Percentiles rank a stretch among this genome's conserved stretches.
Evolutionary conservation across 2,329 filamentous ascomycete genomes (phyloP).

Genomic region (Colletotrichum sp.): DNA sequence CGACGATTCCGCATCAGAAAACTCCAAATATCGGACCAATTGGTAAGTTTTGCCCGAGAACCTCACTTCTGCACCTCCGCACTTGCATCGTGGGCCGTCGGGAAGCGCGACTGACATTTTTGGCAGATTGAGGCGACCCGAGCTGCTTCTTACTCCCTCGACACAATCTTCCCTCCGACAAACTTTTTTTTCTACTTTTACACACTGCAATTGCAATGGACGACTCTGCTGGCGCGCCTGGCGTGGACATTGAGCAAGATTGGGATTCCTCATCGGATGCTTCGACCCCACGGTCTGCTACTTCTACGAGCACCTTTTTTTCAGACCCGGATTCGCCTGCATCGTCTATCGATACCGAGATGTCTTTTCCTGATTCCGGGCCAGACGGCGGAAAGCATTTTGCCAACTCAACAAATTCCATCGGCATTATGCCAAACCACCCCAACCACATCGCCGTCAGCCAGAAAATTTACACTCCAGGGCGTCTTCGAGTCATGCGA

Average conservation of each 20-base stretch:
- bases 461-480: fast-evolving
- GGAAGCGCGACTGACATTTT: not conserved
- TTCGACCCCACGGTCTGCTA: not conserved
- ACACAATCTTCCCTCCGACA: not conserved
- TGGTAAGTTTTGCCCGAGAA: not conserved
- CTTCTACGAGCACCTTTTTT: not conserved
- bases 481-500: fast-evolving
- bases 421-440: not conserved
- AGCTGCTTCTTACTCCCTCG: not conserved
- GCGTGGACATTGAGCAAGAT: not conserved
- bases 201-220: not conserved
- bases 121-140: not conserved
- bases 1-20: not conserved
- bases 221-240: not conserved
- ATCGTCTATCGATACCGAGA: not conserved
- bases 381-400: fast-evolving
- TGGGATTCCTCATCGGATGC: not conserved
- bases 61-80: not conserved
- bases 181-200: not conserved
- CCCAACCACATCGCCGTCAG: not conserved
- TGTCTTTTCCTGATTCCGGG: fast-evolving
- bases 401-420: fast-evolving
- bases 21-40: not conserved
- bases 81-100: not conserved
- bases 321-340: not conserved